Evolutionary conservation across 1,284 basidiomycete species (phyloP), one percentile per base, ranked within the genome.

Genomic region (Gymnopus androsaceus): DNA sequence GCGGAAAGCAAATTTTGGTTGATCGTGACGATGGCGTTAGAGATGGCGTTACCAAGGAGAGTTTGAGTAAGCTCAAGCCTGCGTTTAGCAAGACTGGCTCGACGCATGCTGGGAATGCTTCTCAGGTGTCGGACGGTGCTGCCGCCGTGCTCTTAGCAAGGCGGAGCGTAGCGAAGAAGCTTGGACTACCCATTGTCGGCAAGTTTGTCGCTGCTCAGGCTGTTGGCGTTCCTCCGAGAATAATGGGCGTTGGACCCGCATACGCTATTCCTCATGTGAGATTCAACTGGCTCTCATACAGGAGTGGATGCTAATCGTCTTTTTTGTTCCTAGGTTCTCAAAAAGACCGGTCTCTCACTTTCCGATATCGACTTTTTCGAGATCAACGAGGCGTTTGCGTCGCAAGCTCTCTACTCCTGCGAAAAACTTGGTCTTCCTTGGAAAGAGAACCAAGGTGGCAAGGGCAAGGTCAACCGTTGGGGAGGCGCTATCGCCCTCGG

Each of bases 121-220:
- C 91, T 25, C 95, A 98, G 71, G 87, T 99, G 46, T 95, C 94
- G 15, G 97, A 99, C 67, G 96, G 96, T 60, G 96, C 96, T 23
- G 94, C 95, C 46, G 95, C 95, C 0, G 95, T 98, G 49, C 75
- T 99, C 54, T 87, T 98, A 56, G 83, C 93, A 34, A 84, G 94
- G 58, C 86, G 96, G 56, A 91, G 88, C 27, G 83, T 88, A 36
- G 96, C 96, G 19, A 88, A 91, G 75, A 90, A 89, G 67, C 87
- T 96, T 60, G 90, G 92, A 40, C 81, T 99, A 36, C 94, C 94
- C 42, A 90, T 99, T 68, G 61, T 97, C 56, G 97, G 93, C 75
- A 98, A 98, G 78, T 98, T 87, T 71, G 87, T 95, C 67, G 81
- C 82, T 41, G 85, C 89, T 6, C 78, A 83, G 42, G 85, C 84